phyloP scores from a whole-genome alignment of 2,329 filamentous ascomycete species.

The Chrysosphaeria jannelii region DNA sequence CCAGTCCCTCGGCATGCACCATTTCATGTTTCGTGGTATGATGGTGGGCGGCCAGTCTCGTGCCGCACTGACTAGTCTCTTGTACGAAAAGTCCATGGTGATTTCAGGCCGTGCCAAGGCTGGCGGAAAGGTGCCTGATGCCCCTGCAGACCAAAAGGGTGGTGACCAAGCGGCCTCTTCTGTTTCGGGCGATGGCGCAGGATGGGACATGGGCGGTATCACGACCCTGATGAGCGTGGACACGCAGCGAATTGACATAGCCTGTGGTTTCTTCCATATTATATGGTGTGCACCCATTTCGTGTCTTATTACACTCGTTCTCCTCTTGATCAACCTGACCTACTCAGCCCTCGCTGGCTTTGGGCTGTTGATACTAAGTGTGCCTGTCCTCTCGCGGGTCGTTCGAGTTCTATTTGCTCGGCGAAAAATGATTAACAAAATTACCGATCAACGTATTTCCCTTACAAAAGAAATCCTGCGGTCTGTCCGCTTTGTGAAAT shows the following conservation, averaged over 20 bases:
- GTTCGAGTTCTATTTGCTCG: conserved; percentile 50
- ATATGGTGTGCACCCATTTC: conserved; percentile 64
- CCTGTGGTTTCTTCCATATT: conserved; percentile 69
- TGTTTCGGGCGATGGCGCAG: conserved; percentile 36
- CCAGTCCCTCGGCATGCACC: conserved; percentile 56
- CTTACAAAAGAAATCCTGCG: conserved; percentile 79
- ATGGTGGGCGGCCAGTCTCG: conserved; percentile 63
- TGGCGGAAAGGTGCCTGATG: conserved; percentile 19
- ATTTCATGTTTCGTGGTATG: conserved; percentile 84
- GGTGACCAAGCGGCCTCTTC: conserved; percentile 9
- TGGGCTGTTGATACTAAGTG: conserved; percentile 44
- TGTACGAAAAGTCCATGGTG: conserved; percentile 80
- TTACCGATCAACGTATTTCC: conserved; percentile 76
- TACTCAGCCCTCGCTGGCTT: conserved; percentile 82
- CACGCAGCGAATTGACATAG: conserved; percentile 74
- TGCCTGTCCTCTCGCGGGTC: conserved; percentile 48
- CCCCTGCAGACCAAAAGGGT: conserved; percentile 5
- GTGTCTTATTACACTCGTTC: conserved; percentile 45
- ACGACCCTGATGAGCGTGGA: conserved; percentile 89
- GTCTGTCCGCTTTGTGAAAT: conserved; percentile 85
- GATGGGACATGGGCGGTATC: conserved; percentile 80
- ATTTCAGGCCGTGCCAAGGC: conserved; percentile 70
- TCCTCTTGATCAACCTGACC: conserved; percentile 62
- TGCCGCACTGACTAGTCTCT: conserved; percentile 53
- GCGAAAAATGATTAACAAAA: conserved; percentile 59